Conservation (phyloP, 768 basidiomycete genomes). For the Lyophyllum decastes region DNA sequence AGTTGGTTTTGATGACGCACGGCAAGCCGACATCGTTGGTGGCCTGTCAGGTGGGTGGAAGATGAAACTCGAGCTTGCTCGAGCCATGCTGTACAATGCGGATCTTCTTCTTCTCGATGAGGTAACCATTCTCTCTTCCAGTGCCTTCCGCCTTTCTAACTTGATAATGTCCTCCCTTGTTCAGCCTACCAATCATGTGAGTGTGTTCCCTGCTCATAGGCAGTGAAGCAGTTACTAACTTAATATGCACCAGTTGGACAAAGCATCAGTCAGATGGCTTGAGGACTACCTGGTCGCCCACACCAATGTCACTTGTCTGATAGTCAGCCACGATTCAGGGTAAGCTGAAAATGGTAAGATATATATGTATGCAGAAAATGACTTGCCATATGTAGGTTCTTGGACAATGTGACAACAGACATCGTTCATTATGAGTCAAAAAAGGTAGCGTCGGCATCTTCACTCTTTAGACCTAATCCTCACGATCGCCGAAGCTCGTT, state of each 20-base stretch:
- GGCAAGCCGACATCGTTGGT: constrained; percentile 84
- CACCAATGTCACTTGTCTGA: constrained; percentile 84
- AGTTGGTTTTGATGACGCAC: constrained; percentile 88
- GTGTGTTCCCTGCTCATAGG: constrained; percentile 27
- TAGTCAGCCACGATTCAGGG: constrained; percentile 97
- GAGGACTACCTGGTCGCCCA: constrained; percentile 85
- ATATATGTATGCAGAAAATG: constrained; percentile 9
- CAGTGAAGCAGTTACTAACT: neutral
- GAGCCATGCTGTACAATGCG: constrained; percentile 96
- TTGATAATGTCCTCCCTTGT: neutral
- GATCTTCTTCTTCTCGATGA: constrained; percentile 86
- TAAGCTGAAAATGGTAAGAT: constrained; percentile 34
- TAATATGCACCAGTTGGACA: constrained; percentile 58
- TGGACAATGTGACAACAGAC: constrained; percentile 94
- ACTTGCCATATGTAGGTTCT: constrained; percentile 57
- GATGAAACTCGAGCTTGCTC: constrained; percentile 96
- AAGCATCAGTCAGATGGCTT: constrained; percentile 87
- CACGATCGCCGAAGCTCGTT: constrained; percentile 57
- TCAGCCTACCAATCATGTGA: constrained; percentile 88
- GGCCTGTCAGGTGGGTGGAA: constrained; percentile 98
- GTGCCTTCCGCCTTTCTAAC: neutral
- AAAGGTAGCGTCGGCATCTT: constrained; percentile 50
- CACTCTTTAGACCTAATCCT: constrained; percentile 9
- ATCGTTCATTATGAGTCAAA: constrained; percentile 97
- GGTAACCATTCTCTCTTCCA: constrained; percentile 35